Percentiles rank a stretch among this genome's conserved stretches.
phyloP scores from a whole-genome alignment of 495 filamentous ascomycete genomes.

The Neurospora discreta region DNA sequence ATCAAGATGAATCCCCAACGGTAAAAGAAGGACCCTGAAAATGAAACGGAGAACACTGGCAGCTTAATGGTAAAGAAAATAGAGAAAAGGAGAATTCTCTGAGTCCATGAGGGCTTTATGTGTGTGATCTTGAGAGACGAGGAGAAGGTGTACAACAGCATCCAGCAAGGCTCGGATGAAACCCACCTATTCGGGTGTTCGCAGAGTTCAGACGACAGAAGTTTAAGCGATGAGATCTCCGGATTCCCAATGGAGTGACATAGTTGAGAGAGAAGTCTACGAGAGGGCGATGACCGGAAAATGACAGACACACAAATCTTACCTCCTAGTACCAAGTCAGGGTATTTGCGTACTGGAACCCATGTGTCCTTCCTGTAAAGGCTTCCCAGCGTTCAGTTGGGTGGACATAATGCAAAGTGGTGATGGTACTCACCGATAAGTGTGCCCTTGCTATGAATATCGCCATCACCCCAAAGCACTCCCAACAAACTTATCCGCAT shows the following conservation, averaged over 20 bases:
- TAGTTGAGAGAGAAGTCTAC: neutral
- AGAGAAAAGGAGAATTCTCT: neutral
- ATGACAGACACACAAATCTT: neutral
- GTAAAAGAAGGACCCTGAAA: neutral
- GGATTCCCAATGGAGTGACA: neutral
- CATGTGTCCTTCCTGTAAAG: too few species aligned
- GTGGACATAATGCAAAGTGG: neutral
- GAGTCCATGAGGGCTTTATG: neutral
- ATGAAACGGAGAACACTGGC: neutral
- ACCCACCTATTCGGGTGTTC: neutral
- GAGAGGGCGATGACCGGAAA: neutral
- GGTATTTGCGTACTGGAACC: too few species aligned
- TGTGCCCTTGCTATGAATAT: neutral
- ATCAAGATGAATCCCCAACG: neutral
- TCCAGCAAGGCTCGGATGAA: neutral
- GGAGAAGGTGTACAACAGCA: neutral
- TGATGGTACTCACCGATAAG: neutral
- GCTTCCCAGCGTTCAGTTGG: neutral
- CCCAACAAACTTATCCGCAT: constrained; percentile 6
- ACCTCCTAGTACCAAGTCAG: neutral
- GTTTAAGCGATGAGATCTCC: neutral
- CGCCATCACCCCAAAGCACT: neutral
- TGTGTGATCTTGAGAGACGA: neutral
- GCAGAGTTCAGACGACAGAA: neutral
- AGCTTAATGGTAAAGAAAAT: neutral